phyloP scores from a whole-genome alignment of 2,329 filamentous ascomycete species.

The Clonostachys rhizophaga region DNA sequence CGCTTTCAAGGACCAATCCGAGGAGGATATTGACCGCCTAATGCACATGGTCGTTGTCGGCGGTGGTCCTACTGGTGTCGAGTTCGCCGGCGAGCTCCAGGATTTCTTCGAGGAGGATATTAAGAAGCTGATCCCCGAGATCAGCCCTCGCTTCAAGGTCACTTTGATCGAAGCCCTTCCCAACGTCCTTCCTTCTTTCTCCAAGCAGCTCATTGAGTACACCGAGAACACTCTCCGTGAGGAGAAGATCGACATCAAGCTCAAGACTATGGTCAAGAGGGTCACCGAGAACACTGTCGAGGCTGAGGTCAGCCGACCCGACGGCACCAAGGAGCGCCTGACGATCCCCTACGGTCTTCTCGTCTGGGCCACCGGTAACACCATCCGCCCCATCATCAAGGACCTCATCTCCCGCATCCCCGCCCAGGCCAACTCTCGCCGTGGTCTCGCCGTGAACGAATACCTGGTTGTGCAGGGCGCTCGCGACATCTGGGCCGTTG shows the following conservation, averaged over 20 bases:
- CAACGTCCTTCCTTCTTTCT: slow-evolving; percentile 96
- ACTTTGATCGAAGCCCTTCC: slow-evolving; percentile 96
- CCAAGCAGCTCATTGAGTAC: slow-evolving; percentile 98
- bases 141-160: slow-evolving; percentile 91
- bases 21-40: slow-evolving; percentile 86
- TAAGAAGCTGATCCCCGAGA: slow-evolving; percentile 96
- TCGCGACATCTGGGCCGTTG: slow-evolving; percentile 96
- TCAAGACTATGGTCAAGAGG: slow-evolving; percentile 98
- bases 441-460: slow-evolving; percentile 94
- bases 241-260: slow-evolving; percentile 95
- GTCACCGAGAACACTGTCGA: slow-evolving; percentile 92
- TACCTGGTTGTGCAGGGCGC: slow-evolving; percentile 97
- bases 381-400: slow-evolving; percentile 80
- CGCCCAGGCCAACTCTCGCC: slow-evolving; percentile 90
- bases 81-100: slow-evolving; percentile 96
- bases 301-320: slow-evolving; percentile 75
- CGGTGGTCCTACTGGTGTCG: slow-evolving; percentile 92
- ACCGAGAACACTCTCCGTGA: slow-evolving; percentile 99
- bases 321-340: slow-evolving; percentile 78
- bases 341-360: slow-evolving; percentile 90
- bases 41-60: slow-evolving; percentile 97
- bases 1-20: slow-evolving; percentile 91
- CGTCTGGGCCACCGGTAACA: slow-evolving; percentile 98
- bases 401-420: slow-evolving; percentile 91
- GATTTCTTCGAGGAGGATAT: slow-evolving; percentile 99